phyloP scores from a whole-genome alignment of 2,329 filamentous ascomycete species.

The Diaporthe australafricana region DNA sequence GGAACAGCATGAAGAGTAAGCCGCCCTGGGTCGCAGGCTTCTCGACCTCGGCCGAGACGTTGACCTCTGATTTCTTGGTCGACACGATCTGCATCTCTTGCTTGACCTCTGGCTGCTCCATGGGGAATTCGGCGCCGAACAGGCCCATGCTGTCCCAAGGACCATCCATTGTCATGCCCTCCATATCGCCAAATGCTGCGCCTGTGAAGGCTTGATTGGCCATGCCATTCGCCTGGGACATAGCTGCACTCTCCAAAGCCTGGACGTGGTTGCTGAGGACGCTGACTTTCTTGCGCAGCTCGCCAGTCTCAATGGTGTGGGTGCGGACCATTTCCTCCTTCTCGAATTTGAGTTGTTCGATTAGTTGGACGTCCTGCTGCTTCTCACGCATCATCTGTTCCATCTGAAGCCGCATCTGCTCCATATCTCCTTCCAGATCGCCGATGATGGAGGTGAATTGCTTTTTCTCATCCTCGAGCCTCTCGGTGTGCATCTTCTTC shows the following conservation, averaged over 20 bases:
- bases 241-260: slow-evolving; percentile 74
- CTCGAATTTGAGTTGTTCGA: slow-evolving; percentile 82
- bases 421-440: slow-evolving; percentile 82
- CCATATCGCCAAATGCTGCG: slow-evolving; percentile 82
- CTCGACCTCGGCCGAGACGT: slow-evolving; percentile 62
- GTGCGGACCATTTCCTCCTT: slow-evolving; percentile 91
- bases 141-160: slow-evolving; percentile 83
- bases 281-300: slow-evolving; percentile 91
- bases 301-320: slow-evolving; percentile 90
- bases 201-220: slow-evolving; percentile 51
- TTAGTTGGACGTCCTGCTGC: slow-evolving; percentile 78
- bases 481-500: slow-evolving; percentile 98
- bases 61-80: slow-evolving; percentile 64
- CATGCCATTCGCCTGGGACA: slow-evolving; percentile 44
- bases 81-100: slow-evolving; percentile 66
- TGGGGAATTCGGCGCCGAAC: slow-evolving; percentile 78
- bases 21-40: slow-evolving; percentile 81
- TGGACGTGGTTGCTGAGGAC: slow-evolving; percentile 80
- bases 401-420: slow-evolving; percentile 74
- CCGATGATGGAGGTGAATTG: slow-evolving; percentile 81
- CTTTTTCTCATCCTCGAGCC: slow-evolving; percentile 97
- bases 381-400: slow-evolving; percentile 79
- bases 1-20: slow-evolving; percentile 92
- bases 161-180: slow-evolving; percentile 82
- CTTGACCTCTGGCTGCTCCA: slow-evolving; percentile 70